Evolutionary conservation across 805 yeast genomes (phyloP), one percentile per base, ranked within the genome.

Genomic region (Myxozyma lipomycoides): DNA sequence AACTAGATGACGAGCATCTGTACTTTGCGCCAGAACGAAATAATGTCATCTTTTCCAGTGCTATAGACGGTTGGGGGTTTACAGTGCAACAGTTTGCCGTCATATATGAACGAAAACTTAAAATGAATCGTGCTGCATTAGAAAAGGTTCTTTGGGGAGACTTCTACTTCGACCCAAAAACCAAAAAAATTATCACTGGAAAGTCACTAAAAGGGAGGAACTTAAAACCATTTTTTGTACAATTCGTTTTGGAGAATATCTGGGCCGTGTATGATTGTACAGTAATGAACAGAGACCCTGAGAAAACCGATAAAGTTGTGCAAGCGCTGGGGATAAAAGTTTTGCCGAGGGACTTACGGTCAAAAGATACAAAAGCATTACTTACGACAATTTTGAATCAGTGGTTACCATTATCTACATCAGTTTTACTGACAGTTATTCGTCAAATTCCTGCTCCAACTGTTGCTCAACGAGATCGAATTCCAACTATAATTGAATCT

Each of bases 41-140:
- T 64, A 91, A 91, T 63, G 96, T 91, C 3, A 79, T 91, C 0
- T 91, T 91, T 72, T 91, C 95, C 0, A 76, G 82, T 30, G 98
- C 98, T 1, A 74, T 85, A 18, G 98, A 93, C 69, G 98, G 98
- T 10, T 93, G 98, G 98, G 99, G 98, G 1, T 93, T 93, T 67
- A 85, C 87, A 39, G 74, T 93, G 44, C 80, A 86, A 45, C 96
- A 93, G 59, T 86, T 93, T 68, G 86, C 96, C 5, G 82, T 84
- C 50, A 81, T 93, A 30, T 87, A 88, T 65, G 93, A 84, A 69
- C 79, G 79, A 43, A 88, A 88, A 62, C 71, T 91, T 18, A 96
- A 95, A 0, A 84, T 91, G 59, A 85, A 86, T 57, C 81, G 89
- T 55, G 79, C 80, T 18, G 86, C 80, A 47, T 74, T 93, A 40